These are phyloP conservation scores for Quercus gilva DNA, from an alignment of 306 rosid species.

Conservation along the genomic window DNA sequence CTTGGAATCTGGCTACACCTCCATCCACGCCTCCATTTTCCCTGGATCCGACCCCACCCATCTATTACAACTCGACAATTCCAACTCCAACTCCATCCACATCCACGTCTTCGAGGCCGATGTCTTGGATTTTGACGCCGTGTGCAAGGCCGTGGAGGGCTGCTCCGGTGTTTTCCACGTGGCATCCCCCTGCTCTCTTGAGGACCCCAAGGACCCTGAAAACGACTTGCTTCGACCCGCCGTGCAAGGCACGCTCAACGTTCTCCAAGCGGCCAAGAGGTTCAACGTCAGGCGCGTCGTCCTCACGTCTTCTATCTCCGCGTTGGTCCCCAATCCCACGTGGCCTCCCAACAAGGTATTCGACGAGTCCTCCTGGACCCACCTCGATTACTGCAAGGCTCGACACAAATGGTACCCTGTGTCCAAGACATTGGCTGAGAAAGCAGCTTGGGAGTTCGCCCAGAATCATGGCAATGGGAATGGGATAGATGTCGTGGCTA, in stretches of 20 bases:
- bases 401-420: constrained; percentile 86
- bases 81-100: constrained; percentile 1
- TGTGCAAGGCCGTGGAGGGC: constrained; percentile 44
- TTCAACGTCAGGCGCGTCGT: constrained; percentile 63
- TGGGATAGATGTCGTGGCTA: constrained; percentile 62
- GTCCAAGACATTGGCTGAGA: constrained; percentile 81
- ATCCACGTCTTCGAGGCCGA: constrained; percentile 49
- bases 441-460: constrained; percentile 67
- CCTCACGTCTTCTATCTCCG: constrained; percentile 84
- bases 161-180: constrained; percentile 85
- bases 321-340: constrained; percentile 70
- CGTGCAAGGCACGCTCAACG: constrained; percentile 72
- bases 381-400: constrained; percentile 56
- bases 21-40: constrained; percentile 66
- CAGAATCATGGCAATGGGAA: background rate
- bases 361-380: constrained; percentile 85
- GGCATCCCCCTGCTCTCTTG: constrained; percentile 86
- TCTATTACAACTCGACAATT: constrained; percentile 49
- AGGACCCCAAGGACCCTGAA: constrained; percentile 63
- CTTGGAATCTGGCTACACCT: constrained; percentile 45
- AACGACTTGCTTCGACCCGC: constrained; percentile 66
- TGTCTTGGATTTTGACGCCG: constrained; percentile 51
- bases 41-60: constrained; percentile 68
- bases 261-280: constrained; percentile 53
- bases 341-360: constrained; percentile 51